These are phyloP conservation scores for Xylaria hypoxylon DNA, from an alignment of 2,329 filamentous ascomycete genomes.

Conservation along the genomic window DNA sequence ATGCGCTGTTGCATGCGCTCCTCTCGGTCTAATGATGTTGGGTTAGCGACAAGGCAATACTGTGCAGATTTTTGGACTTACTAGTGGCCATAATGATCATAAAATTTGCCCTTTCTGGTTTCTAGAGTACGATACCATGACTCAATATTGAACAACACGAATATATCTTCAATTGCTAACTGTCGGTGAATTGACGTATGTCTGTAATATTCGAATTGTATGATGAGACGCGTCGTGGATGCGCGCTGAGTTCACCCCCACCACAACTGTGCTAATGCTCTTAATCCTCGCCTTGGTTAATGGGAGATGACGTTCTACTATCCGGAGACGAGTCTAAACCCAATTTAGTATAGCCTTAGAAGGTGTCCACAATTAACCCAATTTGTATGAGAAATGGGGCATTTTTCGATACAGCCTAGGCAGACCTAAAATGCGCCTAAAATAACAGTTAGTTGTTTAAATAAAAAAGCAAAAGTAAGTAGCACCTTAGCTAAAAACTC, in stretches of 20 bases:
- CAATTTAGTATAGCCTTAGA: no score
- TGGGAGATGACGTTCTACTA: no score
- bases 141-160: background rate
- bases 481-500: no score
- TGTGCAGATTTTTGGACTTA: constrained; percentile 39
- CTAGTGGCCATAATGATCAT: constrained; percentile 51
- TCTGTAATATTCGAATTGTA: background rate
- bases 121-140: constrained; percentile 15
- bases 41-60: constrained; percentile 29
- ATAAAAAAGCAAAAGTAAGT: no score
- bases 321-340: no score
- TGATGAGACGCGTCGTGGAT: constrained; percentile 33
- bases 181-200: constrained; percentile 10
- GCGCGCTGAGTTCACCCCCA: constrained; percentile 35
- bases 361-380: no score
- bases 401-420: no score
- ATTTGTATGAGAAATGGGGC: no score
- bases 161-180: background rate
- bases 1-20: constrained; percentile 74
- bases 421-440: no score
- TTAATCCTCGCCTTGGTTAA: no score
- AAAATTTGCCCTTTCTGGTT: background rate
- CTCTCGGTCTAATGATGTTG: constrained; percentile 61
- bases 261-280: constrained; percentile 27
- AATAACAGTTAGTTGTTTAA: no score